Evolutionary conservation across 164 flowering plant genomes (phyloP).

Genomic region (Nymphaea thermarum): DNA sequence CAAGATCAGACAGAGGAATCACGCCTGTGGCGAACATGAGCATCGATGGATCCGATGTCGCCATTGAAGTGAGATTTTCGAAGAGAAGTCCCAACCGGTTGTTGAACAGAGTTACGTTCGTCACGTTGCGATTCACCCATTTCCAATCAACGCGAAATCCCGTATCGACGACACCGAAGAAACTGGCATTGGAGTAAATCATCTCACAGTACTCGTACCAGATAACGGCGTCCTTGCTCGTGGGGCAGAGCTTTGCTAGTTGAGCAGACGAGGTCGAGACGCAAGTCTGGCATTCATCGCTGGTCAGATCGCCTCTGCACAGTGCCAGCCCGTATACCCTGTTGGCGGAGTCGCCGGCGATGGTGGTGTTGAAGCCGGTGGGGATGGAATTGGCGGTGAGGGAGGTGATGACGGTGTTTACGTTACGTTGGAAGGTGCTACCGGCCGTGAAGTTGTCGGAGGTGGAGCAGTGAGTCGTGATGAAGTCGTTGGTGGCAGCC

Average conservation of each 20-base stretch:
- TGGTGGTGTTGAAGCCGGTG: constrained; percentile 13
- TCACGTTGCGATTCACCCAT: neutral
- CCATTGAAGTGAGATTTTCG: constrained; percentile 1
- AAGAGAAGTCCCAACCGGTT: neutral
- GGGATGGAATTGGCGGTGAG: constrained; percentile 13
- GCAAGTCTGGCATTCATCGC: constrained; percentile 11
- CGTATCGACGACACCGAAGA: constrained; percentile 3
- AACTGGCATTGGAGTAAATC: constrained; percentile 7
- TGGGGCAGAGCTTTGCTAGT: constrained; percentile 4
- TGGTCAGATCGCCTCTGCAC: constrained; percentile 23
- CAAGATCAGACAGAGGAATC: neutral
- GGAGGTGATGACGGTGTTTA: constrained; percentile 11
- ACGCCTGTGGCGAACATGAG: constrained; percentile 8
- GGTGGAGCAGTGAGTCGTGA: neutral
- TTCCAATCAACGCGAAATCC: neutral
- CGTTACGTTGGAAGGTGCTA: constrained; percentile 15
- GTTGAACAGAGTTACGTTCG: constrained; percentile 1
- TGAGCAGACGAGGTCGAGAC: constrained; percentile 5
- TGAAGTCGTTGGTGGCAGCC: no score
- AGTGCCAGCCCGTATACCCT: constrained; percentile 18
- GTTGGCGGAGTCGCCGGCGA: constrained; percentile 9
- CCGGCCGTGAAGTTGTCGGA: constrained; percentile 1
- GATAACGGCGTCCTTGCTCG: constrained; percentile 8
- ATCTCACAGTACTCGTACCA: constrained; percentile 18
- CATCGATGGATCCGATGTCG: constrained; percentile 3